These are phyloP conservation scores for Boletus sp. DNA, from an alignment of 768 basidiomycete genomes.

Conservation along the genomic window DNA sequence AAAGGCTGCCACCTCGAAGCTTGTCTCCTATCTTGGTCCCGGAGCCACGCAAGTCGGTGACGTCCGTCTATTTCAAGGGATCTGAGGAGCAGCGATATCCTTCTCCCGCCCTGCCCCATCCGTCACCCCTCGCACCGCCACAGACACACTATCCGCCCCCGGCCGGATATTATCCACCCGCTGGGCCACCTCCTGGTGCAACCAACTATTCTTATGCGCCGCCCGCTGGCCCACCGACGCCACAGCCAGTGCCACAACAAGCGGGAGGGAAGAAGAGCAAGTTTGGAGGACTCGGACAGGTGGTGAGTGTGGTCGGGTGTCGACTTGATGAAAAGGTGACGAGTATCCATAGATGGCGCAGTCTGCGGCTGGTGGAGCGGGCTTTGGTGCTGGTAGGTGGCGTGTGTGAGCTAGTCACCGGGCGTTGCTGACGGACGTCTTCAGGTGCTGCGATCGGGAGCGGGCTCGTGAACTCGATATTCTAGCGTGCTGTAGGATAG, in stretches of 20 bases:
- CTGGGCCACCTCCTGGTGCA: constrained; percentile 13
- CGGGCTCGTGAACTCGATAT: constrained; percentile 46
- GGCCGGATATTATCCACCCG: constrained; percentile 14
- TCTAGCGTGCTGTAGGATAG: constrained; percentile 30
- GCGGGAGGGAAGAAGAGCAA: constrained; percentile 34
- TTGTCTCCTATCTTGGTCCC: constrained; percentile 23
- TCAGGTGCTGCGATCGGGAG: constrained; percentile 45
- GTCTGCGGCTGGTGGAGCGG: constrained; percentile 40
- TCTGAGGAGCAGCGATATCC: constrained; percentile 12
- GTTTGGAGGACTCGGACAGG: constrained; percentile 39
- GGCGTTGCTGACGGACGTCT: neutral
- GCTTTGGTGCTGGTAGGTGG: constrained; percentile 44
- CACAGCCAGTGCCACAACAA: constrained; percentile 34
- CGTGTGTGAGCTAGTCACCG: rapidly evolving
- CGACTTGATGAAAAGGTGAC: neutral
- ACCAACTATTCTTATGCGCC: constrained; percentile 13
- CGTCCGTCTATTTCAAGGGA: constrained; percentile 6
- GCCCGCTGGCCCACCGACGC: constrained; percentile 37
- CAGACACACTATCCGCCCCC: constrained; percentile 14
- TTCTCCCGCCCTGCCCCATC: constrained; percentile 21
- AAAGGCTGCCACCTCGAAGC: constrained; percentile 41
- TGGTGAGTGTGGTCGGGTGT: constrained; percentile 24
- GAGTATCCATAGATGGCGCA: constrained; percentile 25
- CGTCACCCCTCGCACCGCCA: constrained; percentile 11
- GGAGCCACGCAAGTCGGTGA: constrained; percentile 18